These are phyloP conservation scores for Candida methanosorbosa DNA, from an alignment of 805 yeast species.

Conservation along the genomic window DNA sequence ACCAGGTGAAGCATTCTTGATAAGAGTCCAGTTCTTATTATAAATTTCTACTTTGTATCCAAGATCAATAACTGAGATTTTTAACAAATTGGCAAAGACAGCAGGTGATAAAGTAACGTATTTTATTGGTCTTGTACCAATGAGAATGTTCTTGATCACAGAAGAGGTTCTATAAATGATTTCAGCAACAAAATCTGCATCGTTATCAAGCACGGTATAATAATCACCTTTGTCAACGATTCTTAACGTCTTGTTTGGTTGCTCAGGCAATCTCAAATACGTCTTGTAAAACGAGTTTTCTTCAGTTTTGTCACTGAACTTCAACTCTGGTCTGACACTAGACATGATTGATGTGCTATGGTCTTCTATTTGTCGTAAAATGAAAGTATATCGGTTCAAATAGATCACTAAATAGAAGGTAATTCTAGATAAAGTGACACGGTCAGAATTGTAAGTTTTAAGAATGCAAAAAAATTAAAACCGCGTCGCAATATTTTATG, in stretches of 20 bases:
- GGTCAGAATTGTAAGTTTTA: no score
- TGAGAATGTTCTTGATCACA: constrained; percentile 48
- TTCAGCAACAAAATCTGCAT: constrained; percentile 80
- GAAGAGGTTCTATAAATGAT: constrained; percentile 75
- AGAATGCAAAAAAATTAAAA: background rate
- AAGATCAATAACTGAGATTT: constrained; percentile 56
- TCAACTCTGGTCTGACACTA: constrained; percentile 42
- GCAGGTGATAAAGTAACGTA: constrained; percentile 75
- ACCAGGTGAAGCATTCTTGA: constrained; percentile 78
- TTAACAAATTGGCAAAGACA: constrained; percentile 57
- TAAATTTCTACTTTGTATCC: constrained; percentile 79
- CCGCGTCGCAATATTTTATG: no score
- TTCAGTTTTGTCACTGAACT: constrained; percentile 45
- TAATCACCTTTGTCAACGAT: constrained; percentile 79
- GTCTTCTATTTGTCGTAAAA: background rate
- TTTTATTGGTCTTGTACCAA: constrained; percentile 29
- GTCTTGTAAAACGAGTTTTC: constrained; percentile 37
- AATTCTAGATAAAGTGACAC: no score
- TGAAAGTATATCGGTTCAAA: no score
- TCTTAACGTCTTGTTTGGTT: constrained; percentile 46
- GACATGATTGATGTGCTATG: no score
- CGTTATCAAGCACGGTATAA: constrained; percentile 63
- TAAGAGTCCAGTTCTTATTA: constrained; percentile 51
- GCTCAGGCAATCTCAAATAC: constrained; percentile 40
- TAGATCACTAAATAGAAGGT: no score